These are phyloP conservation scores for Exophiala aquamarina DNA, from an alignment of 2,329 filamentous ascomycete species.

Conservation along the genomic window DNA sequence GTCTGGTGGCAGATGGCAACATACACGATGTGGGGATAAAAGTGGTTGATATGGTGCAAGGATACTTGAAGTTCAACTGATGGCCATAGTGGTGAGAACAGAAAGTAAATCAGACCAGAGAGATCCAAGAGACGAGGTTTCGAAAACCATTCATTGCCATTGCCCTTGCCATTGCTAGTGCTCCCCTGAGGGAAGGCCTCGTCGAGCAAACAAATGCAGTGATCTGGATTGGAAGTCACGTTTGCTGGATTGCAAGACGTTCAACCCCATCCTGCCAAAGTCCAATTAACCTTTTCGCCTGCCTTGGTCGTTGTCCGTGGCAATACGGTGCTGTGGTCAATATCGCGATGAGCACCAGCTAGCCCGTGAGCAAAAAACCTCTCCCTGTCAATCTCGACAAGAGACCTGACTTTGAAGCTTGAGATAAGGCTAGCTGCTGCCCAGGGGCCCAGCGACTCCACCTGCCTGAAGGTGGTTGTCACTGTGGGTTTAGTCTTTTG, in stretches of 20 bases:
- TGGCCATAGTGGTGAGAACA: too few relatives aligned
- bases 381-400: slow-evolving; percentile 65
- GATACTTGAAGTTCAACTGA: too few relatives aligned
- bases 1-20: too few relatives aligned
- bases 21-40: too few relatives aligned
- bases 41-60: too few relatives aligned
- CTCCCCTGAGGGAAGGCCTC: too few relatives aligned
- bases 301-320: slow-evolving; percentile 36
- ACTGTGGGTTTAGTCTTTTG: slow-evolving; percentile 42
- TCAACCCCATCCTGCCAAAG: slow-evolving; percentile 48
- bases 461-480: slow-evolving; percentile 48
- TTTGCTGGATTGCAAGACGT: neutral
- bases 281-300: slow-evolving; percentile 50
- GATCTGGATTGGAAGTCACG: too few relatives aligned
- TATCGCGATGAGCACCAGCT: slow-evolving; percentile 45
- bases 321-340: slow-evolving; percentile 38
- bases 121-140: too few relatives aligned
- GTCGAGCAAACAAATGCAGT: too few relatives aligned
- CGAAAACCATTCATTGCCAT: too few relatives aligned
- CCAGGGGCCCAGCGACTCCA: slow-evolving; percentile 64
- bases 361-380: slow-evolving; percentile 56
- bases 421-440: slow-evolving; percentile 63
- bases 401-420: slow-evolving; percentile 58
- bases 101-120: too few relatives aligned
- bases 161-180: too few relatives aligned